Percentiles rank a stretch among this genome's conserved stretches.
Evolutionary conservation across 2,329 filamentous ascomycete genomes (phyloP).

Genomic region (Didymella lethalis): DNA sequence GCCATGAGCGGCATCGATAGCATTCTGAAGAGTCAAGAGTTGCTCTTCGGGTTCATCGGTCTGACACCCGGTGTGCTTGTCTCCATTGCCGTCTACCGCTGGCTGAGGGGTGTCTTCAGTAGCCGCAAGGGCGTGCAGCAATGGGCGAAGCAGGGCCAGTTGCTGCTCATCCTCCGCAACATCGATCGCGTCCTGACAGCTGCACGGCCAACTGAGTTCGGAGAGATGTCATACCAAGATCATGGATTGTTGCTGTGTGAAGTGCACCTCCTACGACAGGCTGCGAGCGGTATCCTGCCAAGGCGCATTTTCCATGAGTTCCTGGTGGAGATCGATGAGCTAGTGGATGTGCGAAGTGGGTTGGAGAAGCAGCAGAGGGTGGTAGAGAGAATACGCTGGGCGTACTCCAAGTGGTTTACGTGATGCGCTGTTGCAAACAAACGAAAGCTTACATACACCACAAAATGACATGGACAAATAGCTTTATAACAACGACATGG

Average conservation of each 20-base stretch:
- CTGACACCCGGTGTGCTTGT: slow-evolving; percentile 93
- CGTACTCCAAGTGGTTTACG: slow-evolving; percentile 77
- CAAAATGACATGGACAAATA: neutral
- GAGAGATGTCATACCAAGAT: slow-evolving; percentile 86
- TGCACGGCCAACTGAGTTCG: slow-evolving; percentile 70
- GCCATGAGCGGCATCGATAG: slow-evolving; percentile 96
- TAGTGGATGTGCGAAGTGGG: slow-evolving; percentile 80
- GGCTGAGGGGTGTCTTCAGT: slow-evolving; percentile 73
- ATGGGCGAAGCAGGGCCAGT: slow-evolving; percentile 71
- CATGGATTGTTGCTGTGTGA: slow-evolving; percentile 91
- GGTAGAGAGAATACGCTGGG: slow-evolving; percentile 86
- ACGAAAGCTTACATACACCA: neutral
- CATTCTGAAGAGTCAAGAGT: slow-evolving; percentile 91
- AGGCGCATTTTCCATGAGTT: slow-evolving; percentile 82
- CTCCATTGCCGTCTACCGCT: slow-evolving; percentile 75
- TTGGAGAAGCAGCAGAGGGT: slow-evolving; percentile 80
- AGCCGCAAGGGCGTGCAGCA: slow-evolving; percentile 72
- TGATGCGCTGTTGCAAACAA: slow-evolving; percentile 9
- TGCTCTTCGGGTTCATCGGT: slow-evolving; percentile 96
- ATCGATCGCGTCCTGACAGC: slow-evolving; percentile 73
- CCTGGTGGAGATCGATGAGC: slow-evolving; percentile 83
- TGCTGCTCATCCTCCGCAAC: slow-evolving; percentile 82
- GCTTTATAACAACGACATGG: neutral
- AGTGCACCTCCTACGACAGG: slow-evolving; percentile 79
- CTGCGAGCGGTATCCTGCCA: slow-evolving; percentile 73